These are phyloP conservation scores for Furcasterigmium sp. DNA, from an alignment of 2,329 filamentous ascomycete species.

Conservation along the genomic window DNA sequence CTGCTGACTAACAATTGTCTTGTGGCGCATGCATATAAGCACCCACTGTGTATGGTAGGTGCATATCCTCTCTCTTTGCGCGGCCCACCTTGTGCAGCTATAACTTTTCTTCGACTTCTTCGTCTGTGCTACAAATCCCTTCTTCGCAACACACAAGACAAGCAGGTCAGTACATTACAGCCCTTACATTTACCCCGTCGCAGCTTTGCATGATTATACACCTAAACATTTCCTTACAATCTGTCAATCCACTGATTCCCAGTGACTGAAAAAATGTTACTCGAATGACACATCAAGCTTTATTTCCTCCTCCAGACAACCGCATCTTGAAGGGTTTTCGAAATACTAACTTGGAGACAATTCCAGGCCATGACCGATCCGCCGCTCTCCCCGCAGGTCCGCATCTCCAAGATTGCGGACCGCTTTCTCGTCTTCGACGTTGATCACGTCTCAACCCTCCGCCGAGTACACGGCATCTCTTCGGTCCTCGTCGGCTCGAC, in stretches of 20 bases:
- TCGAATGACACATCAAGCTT: slow-evolving; percentile 24
- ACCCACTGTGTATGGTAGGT: too few species aligned
- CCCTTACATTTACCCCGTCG: background rate
- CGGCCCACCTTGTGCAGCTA: too few species aligned
- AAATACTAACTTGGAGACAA: background rate
- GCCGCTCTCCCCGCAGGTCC: slow-evolving; percentile 42
- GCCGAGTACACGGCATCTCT: slow-evolving; percentile 76
- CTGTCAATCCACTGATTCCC: slow-evolving; percentile 56
- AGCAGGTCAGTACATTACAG: slow-evolving; percentile 12
- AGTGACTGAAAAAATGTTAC: slow-evolving; percentile 34
- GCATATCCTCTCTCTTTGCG: too few species aligned
- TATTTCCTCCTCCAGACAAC: background rate
- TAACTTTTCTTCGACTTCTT: slow-evolving; percentile 1
- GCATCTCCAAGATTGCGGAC: slow-evolving; percentile 74
- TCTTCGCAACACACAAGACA: slow-evolving; percentile 8
- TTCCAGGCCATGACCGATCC: background rate
- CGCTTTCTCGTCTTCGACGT: slow-evolving; percentile 89
- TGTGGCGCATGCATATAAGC: too few species aligned
- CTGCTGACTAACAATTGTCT: too few species aligned
- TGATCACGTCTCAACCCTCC: slow-evolving; percentile 70
- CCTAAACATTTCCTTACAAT: slow-evolving; percentile 35
- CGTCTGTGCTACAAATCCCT: slow-evolving; percentile 8
- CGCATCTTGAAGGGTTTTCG: background rate
- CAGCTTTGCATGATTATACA: slow-evolving; percentile 40
- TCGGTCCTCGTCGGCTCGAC: slow-evolving; percentile 83